Evolutionary conservation across 352 stramenopile genomes (phyloP).

Genomic region (Globisporangium polare): DNA sequence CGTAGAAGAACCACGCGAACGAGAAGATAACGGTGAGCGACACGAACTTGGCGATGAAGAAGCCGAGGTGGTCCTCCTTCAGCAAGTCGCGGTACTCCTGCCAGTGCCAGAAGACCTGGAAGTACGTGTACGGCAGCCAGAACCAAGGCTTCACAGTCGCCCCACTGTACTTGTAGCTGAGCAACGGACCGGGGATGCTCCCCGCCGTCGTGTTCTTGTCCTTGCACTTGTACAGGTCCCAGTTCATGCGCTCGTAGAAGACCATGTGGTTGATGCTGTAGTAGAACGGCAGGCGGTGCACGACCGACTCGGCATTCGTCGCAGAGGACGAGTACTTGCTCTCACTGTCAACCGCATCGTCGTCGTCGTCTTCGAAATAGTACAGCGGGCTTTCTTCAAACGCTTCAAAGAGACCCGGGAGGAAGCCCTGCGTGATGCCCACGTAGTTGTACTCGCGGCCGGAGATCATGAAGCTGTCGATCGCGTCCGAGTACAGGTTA

Average conservation of each 20-base stretch:
- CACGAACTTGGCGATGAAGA: constrained; percentile 57
- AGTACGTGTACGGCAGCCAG: constrained; percentile 79
- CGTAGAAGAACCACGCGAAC: constrained; percentile 63
- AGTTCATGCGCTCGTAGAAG: constrained; percentile 86
- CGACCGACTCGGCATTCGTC: constrained; percentile 40
- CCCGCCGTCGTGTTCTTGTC: constrained; percentile 57
- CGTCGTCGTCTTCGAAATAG: constrained; percentile 44
- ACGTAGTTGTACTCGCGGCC: constrained; percentile 80
- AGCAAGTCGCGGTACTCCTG: constrained; percentile 53
- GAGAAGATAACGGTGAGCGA: constrained; percentile 57
- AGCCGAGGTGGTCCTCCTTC: constrained; percentile 56
- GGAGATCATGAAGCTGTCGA: constrained; percentile 83
- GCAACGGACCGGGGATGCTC: constrained; percentile 59
- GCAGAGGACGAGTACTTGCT: constrained; percentile 22
- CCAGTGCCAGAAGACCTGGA: constrained; percentile 84
- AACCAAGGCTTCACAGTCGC: constrained; percentile 74
- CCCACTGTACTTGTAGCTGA: constrained; percentile 82
- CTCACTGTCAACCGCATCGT: constrained; percentile 27
- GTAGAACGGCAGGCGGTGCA: constrained; percentile 74
- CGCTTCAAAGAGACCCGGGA: constrained; percentile 75
- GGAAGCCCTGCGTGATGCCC: constrained; percentile 75
- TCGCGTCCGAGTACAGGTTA: constrained; percentile 78
- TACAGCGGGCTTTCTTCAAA: constrained; percentile 80
- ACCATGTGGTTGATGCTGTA: constrained; percentile 89
- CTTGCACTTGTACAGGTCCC: constrained; percentile 82